Conservation (phyloP, 2,329 filamentous ascomycete species). For the Sporothrix dimorphospora region DNA sequence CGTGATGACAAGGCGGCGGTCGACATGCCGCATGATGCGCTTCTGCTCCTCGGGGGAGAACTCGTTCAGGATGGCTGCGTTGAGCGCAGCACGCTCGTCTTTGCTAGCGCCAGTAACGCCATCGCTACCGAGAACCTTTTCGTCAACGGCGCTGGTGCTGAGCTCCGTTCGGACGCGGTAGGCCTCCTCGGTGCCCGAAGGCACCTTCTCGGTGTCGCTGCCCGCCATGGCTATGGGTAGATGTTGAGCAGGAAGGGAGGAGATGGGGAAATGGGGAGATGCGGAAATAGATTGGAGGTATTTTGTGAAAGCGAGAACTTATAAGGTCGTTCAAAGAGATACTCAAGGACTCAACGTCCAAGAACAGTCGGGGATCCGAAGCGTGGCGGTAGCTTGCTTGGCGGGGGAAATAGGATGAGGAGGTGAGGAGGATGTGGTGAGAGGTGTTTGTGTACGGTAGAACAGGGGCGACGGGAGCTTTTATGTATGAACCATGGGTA, state of each 20-base stretch:
- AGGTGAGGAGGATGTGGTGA: background rate
- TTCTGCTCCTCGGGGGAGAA: conserved; percentile 66
- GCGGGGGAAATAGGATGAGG: background rate
- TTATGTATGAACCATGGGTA: background rate
- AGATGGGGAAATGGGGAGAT: background rate
- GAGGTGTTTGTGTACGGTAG: background rate
- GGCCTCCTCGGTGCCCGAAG: conserved; percentile 21
- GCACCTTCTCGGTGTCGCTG: conserved; percentile 26
- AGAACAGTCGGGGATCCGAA: background rate
- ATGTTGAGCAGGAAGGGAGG: background rate
- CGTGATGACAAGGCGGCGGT: conserved; percentile 64
- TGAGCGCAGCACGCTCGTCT: background rate
- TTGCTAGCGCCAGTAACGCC: background rate
- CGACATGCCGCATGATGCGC: conserved; percentile 69
- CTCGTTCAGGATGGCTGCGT: conserved; percentile 43
- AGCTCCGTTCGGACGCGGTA: conserved; percentile 35
- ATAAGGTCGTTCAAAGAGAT: background rate
- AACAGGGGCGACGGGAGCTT: background rate
- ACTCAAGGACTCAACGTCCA: background rate
- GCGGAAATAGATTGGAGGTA: background rate
- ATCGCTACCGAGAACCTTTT: conserved; percentile 17
- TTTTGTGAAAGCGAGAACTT: background rate
- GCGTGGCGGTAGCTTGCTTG: background rate
- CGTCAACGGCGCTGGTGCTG: conserved; percentile 26
- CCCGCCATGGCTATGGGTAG: background rate